Percentiles rank a stretch among this genome's conserved stretches.
Evolutionary conservation across 2,329 filamentous ascomycete species (phyloP).

Genomic region (Juglanconis juglandina): DNA sequence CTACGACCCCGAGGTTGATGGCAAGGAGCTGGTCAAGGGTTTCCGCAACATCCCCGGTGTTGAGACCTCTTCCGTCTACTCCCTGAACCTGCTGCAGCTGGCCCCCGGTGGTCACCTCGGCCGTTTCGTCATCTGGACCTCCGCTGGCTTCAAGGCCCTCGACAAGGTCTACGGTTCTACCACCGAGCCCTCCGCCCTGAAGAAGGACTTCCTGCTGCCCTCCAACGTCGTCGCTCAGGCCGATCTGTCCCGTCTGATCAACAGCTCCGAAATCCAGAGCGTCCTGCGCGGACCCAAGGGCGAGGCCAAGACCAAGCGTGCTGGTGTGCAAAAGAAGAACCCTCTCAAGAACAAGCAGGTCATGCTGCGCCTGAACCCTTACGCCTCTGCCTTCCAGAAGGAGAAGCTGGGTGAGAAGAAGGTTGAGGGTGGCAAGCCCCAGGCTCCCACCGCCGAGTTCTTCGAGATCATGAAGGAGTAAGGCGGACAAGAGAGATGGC

Average conservation of each 20-base stretch:
- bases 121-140: slow-evolving; percentile 99
- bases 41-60: slow-evolving; percentile 99
- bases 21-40: slow-evolving; percentile 86
- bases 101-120: slow-evolving; percentile 98
- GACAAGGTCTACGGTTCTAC: slow-evolving; percentile 96
- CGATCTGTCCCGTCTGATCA: slow-evolving; percentile 96
- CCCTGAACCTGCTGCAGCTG: slow-evolving; percentile 98
- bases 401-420: slow-evolving; percentile 74
- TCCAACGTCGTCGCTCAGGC: slow-evolving; percentile 89
- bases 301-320: slow-evolving; percentile 83
- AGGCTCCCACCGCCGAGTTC: slow-evolving; percentile 23
- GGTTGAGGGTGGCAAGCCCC: slow-evolving; percentile 27
- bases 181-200: slow-evolving; percentile 82
- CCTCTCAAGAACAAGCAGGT: slow-evolving; percentile 98
- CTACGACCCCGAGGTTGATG: slow-evolving; percentile 93
- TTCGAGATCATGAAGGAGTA: slow-evolving; percentile 25
- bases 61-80: slow-evolving; percentile 90
- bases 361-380: slow-evolving; percentile 96
- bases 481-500: background rate
- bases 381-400: slow-evolving; percentile 86
- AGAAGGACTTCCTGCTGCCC: slow-evolving; percentile 98
- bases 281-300: slow-evolving; percentile 91
- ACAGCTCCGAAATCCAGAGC: slow-evolving; percentile 97
- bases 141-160: slow-evolving; percentile 90
- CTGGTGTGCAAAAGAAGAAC: slow-evolving; percentile 98